Percentiles rank a stretch among this genome's conserved stretches.
Evolutionary conservation across 495 filamentous ascomycete species (phyloP).

Genomic region (Haplographium delicatum): DNA sequence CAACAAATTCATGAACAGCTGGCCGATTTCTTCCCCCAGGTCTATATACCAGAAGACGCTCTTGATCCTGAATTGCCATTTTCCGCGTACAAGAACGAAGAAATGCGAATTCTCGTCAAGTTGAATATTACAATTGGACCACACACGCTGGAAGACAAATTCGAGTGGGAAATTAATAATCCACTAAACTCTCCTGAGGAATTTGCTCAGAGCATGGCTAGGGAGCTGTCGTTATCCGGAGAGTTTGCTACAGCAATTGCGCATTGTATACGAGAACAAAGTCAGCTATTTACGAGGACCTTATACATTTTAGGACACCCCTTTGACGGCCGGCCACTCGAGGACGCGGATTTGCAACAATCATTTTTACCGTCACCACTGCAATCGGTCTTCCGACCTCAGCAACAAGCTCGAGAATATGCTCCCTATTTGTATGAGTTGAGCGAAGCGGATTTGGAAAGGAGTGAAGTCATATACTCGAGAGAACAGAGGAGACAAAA

Average conservation of each 20-base stretch:
- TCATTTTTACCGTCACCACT: slow-evolving; percentile 85
- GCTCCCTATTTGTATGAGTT: slow-evolving; percentile 90
- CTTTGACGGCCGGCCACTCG: slow-evolving; percentile 89
- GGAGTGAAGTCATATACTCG: slow-evolving; percentile 85
- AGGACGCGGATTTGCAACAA: slow-evolving; percentile 79
- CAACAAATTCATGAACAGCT: slow-evolving; percentile 85
- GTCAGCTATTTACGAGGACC: slow-evolving; percentile 87
- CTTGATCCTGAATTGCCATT: slow-evolving; percentile 89
- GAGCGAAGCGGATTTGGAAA: slow-evolving; percentile 84
- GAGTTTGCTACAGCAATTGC: slow-evolving; percentile 98
- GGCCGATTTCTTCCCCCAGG: slow-evolving; percentile 85
- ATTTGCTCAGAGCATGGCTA: slow-evolving; percentile 83
- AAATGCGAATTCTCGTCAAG: slow-evolving; percentile 94
- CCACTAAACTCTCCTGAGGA: slow-evolving; percentile 88
- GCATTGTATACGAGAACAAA: slow-evolving; percentile 93
- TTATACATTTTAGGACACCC: slow-evolving; percentile 90
- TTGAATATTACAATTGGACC: slow-evolving; percentile 96
- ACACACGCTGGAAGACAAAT: slow-evolving; percentile 92
- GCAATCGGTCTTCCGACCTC: slow-evolving; percentile 75
- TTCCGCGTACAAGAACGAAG: slow-evolving; percentile 92
- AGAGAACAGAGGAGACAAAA: slow-evolving; percentile 92
- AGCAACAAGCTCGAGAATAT: slow-evolving; percentile 87
- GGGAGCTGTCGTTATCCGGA: slow-evolving; percentile 85
- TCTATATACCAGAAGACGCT: slow-evolving; percentile 83
- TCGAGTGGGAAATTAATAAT: slow-evolving; percentile 99